Conservation (phyloP, 2,329 filamentous ascomycete species). For the Aspergillus sp. region DNA sequence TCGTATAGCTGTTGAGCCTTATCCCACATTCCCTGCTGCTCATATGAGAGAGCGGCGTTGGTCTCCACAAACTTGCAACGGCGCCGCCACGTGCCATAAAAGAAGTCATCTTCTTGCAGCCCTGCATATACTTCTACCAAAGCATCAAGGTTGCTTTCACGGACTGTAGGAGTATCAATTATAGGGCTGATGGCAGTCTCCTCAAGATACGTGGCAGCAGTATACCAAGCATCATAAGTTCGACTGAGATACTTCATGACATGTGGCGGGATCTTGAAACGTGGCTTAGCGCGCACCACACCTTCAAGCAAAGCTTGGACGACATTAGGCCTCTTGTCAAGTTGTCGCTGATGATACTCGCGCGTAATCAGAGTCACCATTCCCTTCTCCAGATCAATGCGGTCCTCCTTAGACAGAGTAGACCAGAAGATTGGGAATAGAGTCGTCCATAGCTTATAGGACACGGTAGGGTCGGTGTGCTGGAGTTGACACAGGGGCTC, state of each 20-base stretch:
- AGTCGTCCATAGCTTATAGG: conserved; percentile 86
- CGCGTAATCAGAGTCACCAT: conserved; percentile 89
- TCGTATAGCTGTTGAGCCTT: conserved; percentile 98
- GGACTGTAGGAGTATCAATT: conserved; percentile 77
- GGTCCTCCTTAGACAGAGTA: conserved; percentile 80
- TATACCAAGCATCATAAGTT: conserved; percentile 97
- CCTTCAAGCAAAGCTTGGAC: conserved; percentile 90
- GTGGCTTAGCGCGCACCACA: conserved; percentile 77
- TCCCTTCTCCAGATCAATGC: conserved; percentile 84
- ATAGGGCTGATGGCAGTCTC: conserved; percentile 82
- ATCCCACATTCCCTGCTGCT: conserved; percentile 99
- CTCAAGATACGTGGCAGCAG: conserved; percentile 86
- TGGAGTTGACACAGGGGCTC: conserved; percentile 91
- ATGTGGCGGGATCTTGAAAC: conserved; percentile 91
- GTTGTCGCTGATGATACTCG: conserved; percentile 91
- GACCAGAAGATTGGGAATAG: conserved; percentile 96
- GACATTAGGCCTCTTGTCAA: conserved; percentile 94
- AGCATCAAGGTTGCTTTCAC: conserved; percentile 94
- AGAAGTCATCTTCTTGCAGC: conserved; percentile 92
- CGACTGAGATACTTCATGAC: conserved; percentile 93
- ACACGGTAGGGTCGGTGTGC: conserved; percentile 78
- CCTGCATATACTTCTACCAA: conserved; percentile 90
- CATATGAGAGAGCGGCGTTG: conserved; percentile 93
- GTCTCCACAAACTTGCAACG: conserved; percentile 96
- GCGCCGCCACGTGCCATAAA: conserved; percentile 95